Conservation (phyloP, 768 basidiomycete species). For the Naganishia antarctica region DNA sequence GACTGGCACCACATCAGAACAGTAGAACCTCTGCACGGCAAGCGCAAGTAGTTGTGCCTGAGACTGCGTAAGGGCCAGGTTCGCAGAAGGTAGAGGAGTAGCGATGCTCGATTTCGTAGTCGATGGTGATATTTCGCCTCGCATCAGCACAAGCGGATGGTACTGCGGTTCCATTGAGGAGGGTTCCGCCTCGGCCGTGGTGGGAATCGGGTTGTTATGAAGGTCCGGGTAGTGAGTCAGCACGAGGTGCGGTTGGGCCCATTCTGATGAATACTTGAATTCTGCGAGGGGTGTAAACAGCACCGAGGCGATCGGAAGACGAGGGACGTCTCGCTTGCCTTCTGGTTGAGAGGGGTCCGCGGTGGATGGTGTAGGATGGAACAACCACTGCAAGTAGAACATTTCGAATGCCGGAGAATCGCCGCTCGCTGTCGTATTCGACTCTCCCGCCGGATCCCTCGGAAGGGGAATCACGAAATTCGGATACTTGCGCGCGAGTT, state of each 20-base stretch:
- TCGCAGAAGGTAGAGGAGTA: background rate
- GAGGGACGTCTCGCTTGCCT: slow-evolving; percentile 50
- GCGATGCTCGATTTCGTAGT: slow-evolving; percentile 47
- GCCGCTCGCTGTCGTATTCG: too few species aligned
- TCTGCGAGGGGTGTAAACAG: slow-evolving; percentile 90
- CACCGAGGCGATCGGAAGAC: slow-evolving; percentile 58
- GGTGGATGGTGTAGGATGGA: slow-evolving; percentile 57
- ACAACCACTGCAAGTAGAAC: slow-evolving; percentile 83
- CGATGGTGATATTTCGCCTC: slow-evolving; percentile 83
- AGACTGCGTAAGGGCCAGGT: slow-evolving; percentile 59
- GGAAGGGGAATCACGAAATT: slow-evolving; percentile 68
- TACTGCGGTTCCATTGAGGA: slow-evolving; percentile 54
- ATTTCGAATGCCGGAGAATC: slow-evolving; percentile 52
- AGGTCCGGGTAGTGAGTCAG: slow-evolving; percentile 90
- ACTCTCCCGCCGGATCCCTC: slow-evolving; percentile 48
- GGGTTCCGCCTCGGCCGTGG: background rate
- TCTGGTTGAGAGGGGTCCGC: background rate
- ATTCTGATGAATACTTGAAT: slow-evolving; percentile 77
- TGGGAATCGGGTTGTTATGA: slow-evolving; percentile 48
- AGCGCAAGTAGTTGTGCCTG: slow-evolving; percentile 80
- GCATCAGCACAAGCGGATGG: slow-evolving; percentile 67
- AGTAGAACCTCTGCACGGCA: slow-evolving; percentile 78
- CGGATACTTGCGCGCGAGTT: slow-evolving; percentile 63
- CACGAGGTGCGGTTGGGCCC: slow-evolving; percentile 84
- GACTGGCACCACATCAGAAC: slow-evolving; percentile 30